Conservation (phyloP, 352 stramenopile genomes). For the Blastocystis hominis region DNA sequence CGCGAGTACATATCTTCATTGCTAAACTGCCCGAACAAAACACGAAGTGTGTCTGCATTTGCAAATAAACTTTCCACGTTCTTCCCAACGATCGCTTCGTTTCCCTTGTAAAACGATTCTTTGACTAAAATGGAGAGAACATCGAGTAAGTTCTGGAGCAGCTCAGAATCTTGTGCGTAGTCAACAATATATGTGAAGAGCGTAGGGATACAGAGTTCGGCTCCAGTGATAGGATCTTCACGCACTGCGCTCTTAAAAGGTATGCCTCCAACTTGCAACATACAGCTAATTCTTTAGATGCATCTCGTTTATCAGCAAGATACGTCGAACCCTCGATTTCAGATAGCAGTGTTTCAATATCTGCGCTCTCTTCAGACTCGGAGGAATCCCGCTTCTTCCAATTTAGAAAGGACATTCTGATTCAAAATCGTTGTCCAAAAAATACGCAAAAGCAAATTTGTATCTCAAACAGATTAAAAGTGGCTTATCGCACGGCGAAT, state of each 20-base stretch:
- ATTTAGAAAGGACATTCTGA: conserved; percentile 32
- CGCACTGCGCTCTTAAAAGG: not conserved
- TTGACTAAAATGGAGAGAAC: conserved; percentile 27
- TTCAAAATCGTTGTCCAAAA: not conserved
- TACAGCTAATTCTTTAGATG: conserved; percentile 38
- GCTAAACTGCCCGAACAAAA: not conserved
- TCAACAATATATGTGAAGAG: conserved; percentile 10
- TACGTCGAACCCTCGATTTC: conserved; percentile 42
- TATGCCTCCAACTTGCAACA: not conserved
- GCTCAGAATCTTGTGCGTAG: conserved; percentile 9
- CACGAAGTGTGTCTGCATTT: not conserved
- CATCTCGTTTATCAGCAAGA: conserved; percentile 36
- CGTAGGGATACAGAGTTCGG: conserved; percentile 20
- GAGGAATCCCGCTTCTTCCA: not conserved
- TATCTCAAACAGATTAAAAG: not conserved
- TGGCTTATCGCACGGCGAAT: not conserved
- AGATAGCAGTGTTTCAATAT: conserved; percentile 6
- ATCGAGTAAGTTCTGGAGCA: conserved; percentile 39
- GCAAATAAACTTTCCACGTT: not conserved
- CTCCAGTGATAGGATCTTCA: not conserved
- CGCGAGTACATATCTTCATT: not conserved
- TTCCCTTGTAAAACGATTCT: not conserved
- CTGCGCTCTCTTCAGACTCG: not conserved
- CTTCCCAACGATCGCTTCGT: not conserved
- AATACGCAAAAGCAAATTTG: not conserved